Evolutionary conservation across 306 rosid species (phyloP).

Genomic region (Castanea sativa): DNA sequence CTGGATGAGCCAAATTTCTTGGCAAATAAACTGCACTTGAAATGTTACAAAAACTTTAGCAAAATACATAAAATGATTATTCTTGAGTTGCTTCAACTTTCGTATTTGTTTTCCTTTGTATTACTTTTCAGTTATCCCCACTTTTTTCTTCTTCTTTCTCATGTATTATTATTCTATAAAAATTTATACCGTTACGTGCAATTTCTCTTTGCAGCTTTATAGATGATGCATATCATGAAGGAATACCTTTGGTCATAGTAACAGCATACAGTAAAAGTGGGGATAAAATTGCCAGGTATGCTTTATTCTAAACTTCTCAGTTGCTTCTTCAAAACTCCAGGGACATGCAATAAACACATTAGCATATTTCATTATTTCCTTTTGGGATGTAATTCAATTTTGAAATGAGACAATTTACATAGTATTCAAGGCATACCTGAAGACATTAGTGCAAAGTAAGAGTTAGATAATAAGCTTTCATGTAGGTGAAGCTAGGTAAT

Average conservation of each 20-base stretch:
- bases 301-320: constrained; percentile 8
- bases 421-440: not conserved
- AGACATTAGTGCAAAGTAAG: not conserved
- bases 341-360: not conserved
- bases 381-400: not conserved
- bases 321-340: not conserved
- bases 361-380: not conserved
- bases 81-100: no score
- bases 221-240: constrained; percentile 66
- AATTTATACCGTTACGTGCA: constrained; percentile 1
- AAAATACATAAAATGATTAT: no score
- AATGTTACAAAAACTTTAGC: no score
- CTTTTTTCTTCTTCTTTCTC: not conserved
- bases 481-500: no score
- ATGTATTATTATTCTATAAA: not conserved
- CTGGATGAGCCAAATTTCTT: no score
- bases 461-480: no score
- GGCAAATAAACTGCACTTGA: no score
- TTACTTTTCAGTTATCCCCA: not conserved
- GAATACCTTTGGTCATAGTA: constrained; percentile 67
- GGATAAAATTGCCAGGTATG: constrained; percentile 65
- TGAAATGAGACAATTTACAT: not conserved
- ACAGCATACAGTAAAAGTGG: constrained; percentile 74
- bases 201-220: constrained; percentile 65
- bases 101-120: no score